Evolutionary conservation across 2,329 filamentous ascomycete species (phyloP).

Genomic region (Phialophora tarda): DNA sequence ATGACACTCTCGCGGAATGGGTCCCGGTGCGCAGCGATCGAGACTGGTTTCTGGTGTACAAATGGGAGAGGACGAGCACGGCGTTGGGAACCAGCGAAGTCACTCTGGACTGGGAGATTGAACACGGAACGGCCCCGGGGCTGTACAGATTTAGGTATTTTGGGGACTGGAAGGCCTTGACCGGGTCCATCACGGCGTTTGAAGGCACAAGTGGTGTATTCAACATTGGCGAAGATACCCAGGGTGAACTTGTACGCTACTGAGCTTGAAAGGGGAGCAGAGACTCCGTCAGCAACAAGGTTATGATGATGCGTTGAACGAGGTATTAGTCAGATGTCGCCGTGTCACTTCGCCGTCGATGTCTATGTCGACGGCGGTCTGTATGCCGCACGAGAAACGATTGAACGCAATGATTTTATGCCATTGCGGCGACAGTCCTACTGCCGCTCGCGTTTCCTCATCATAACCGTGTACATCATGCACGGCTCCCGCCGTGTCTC

Average conservation of each 20-base stretch:
- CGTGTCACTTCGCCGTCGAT: not conserved
- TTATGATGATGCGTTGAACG: not conserved
- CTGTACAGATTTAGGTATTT: slow-evolving; percentile 82
- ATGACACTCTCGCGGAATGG: slow-evolving; percentile 62
- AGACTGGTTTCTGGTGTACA: slow-evolving; percentile 83
- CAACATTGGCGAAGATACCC: slow-evolving; percentile 41
- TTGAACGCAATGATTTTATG: not conserved
- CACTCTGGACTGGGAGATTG: slow-evolving; percentile 79
- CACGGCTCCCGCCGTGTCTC: not conserved
- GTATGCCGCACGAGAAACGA: not conserved
- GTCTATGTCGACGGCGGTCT: not conserved
- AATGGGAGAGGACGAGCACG: slow-evolving; percentile 75
- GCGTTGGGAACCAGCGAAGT: slow-evolving; percentile 78
- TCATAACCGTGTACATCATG: not conserved
- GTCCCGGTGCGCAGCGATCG: slow-evolving; percentile 69
- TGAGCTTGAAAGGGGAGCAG: not conserved
- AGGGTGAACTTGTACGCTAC: slow-evolving; percentile 30
- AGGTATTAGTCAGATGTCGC: not conserved
- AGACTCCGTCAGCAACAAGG: not conserved
- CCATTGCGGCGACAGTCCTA: not conserved
- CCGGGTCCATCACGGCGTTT: slow-evolving; percentile 69
- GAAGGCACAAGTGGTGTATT: slow-evolving; percentile 66
- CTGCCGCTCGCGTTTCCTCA: not conserved
- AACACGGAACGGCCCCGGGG: slow-evolving; percentile 58
- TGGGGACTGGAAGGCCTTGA: slow-evolving; percentile 75